These are phyloP conservation scores for Apiospora phragmitis DNA, from an alignment of 2,329 filamentous ascomycete species.

Conservation along the genomic window DNA sequence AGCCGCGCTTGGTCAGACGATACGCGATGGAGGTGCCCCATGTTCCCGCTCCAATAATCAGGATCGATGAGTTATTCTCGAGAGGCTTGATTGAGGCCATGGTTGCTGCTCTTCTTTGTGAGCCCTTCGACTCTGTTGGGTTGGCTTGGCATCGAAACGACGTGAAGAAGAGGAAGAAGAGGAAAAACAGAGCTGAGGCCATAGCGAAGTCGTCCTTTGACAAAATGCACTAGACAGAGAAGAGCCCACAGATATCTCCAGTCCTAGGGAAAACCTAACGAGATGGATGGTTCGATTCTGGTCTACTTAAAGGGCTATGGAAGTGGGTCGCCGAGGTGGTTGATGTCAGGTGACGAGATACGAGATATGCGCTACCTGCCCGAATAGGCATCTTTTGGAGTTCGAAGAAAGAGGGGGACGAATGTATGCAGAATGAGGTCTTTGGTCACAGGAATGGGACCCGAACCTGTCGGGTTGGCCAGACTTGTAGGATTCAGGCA, in stretches of 20 bases:
- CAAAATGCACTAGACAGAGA: not conserved
- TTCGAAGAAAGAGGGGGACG: not conserved
- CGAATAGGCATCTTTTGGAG: not conserved
- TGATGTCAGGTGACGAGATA: not conserved
- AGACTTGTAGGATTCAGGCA: not conserved
- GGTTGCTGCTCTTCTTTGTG: not conserved
- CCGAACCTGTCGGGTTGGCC: not conserved
- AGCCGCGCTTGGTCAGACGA: slow-evolving; percentile 25
- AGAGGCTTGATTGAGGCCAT: not conserved
- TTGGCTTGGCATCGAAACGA: not conserved
- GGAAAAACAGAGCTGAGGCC: not conserved
- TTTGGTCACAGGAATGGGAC: no score
- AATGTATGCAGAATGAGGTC: not conserved
- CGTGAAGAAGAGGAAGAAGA: not conserved
- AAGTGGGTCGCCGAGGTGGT: not conserved
- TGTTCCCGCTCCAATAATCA: slow-evolving; percentile 25
- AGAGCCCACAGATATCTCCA: not conserved
- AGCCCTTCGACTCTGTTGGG: not conserved
- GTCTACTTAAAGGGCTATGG: not conserved
- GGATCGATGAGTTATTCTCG: slow-evolving; percentile 17
- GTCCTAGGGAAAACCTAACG: not conserved
- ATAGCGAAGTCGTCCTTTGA: not conserved
- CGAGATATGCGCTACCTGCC: not conserved
- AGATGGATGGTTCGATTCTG: not conserved
- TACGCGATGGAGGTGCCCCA: slow-evolving; percentile 27